Base-by-base conservation (phyloP, 495 filamentous ascomycete genomes). In the Astrothelium subdiscretum region DNA sequence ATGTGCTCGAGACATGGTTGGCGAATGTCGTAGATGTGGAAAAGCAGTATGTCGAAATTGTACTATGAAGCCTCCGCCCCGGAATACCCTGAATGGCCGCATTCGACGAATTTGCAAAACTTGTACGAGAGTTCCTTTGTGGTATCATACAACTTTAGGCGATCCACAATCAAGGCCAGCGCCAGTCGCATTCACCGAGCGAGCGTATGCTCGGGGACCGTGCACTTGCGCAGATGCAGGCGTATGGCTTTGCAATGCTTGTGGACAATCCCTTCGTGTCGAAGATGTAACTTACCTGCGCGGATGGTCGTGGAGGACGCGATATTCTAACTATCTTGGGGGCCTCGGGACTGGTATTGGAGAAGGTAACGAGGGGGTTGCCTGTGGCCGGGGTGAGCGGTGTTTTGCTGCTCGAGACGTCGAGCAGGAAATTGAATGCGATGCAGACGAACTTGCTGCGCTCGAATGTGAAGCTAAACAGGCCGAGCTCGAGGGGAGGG, bases 1-100 rank as follows among this genome's bases (percentile, higher is more conserved):
- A 64, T 96, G 91, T 68, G 91, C 91, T 40, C 77, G 88, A 32
- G 91, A 96, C 72, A 80, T 94, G 83, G 91, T 96, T 3, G 81
- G 76, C 18, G 87, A 86, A 65, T 96, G 91, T 74, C 83, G 89
- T 26, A 79, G 85, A 31, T 96, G 91, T 73, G 83, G 81, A 6
- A 86, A 75, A 57, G 77, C 88, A 15, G 85, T 94, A 13, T 96
- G 91, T 69, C 80, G 91, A 69, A 95, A 96, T 67, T 95, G 91
- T 75, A 87, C 85, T 15, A 83, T 85, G 68, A 94, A 95, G 74
- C 83, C 86, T 0, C 89, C 89, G 0, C 79, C 83, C 1, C 73
- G 77, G 8, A 72, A 77, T 26, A 76, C 79, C 12, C 80, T 92
- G 29, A 83, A 79, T 59, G 79, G 81, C 63, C 85, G 91, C 26